Evolutionary conservation across 2,329 filamentous ascomycete species (phyloP).

Genomic region (Epichloe gansuensis): DNA sequence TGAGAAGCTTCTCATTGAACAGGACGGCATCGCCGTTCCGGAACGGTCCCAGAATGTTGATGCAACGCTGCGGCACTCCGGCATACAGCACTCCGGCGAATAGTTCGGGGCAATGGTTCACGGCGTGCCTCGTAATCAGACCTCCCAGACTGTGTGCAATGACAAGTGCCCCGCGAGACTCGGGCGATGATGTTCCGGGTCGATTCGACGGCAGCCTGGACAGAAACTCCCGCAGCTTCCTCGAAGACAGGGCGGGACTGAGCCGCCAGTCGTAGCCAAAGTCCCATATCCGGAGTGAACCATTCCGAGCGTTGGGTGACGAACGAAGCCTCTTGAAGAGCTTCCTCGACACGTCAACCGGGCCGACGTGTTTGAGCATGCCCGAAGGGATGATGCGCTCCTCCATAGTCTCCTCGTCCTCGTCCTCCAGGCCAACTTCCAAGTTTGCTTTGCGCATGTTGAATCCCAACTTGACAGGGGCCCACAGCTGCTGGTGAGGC

Average conservation of each 20-base stretch:
- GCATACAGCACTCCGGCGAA: conserved; percentile 80
- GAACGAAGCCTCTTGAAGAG: conserved; percentile 67
- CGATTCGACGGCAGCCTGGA: conserved; percentile 64
- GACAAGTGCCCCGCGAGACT: conserved; percentile 60
- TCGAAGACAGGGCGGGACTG: conserved; percentile 64
- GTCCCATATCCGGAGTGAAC: conserved; percentile 69
- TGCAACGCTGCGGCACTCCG: conserved; percentile 71
- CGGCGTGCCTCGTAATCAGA: conserved; percentile 74
- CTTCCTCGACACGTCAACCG: conserved; percentile 76
- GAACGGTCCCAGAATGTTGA: conserved; percentile 83
- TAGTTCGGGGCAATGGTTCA: conserved; percentile 74
- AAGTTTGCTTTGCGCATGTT: conserved; percentile 87
- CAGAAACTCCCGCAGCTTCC: conserved; percentile 60
- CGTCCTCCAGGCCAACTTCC: conserved; percentile 68
- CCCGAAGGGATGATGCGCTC: conserved; percentile 74
- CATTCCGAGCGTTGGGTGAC: conserved; percentile 59
- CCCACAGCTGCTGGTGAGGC: conserved; percentile 82
- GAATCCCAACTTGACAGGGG: conserved; percentile 82
- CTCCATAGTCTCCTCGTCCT: conserved; percentile 75
- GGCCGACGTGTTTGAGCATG: conserved; percentile 84
- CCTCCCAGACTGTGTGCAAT: conserved; percentile 83
- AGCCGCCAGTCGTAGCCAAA: conserved; percentile 94
- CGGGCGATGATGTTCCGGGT: conserved; percentile 33
- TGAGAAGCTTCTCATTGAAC: conserved; percentile 78
- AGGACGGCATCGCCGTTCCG: conserved; percentile 89